Evolutionary conservation across 2,329 filamentous ascomycete genomes (phyloP).

Genomic region (Penicillium sp.): DNA sequence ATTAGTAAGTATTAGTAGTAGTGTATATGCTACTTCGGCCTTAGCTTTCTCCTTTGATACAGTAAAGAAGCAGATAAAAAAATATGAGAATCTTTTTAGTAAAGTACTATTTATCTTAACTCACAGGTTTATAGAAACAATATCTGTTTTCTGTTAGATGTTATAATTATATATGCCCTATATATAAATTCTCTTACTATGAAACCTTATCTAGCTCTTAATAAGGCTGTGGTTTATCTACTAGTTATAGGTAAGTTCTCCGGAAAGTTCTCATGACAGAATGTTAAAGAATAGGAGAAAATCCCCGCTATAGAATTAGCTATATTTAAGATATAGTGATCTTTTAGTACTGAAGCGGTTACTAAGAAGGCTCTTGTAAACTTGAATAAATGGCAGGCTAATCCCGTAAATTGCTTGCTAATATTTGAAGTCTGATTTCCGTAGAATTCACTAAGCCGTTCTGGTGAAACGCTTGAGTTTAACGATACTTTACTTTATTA

Average conservation of each 20-base stretch:
- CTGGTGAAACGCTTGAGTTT: too few species aligned
- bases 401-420: neutral
- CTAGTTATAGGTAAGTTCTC: constrained; percentile 2
- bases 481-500: too few species aligned
- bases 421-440: neutral
- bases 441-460: neutral
- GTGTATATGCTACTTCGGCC: constrained; percentile 6
- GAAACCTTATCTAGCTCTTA: constrained; percentile 4
- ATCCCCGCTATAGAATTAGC: neutral
- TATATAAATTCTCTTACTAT: neutral
- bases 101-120: neutral
- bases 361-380: neutral
- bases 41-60: constrained; percentile 9
- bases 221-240: constrained; percentile 5
- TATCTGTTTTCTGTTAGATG: constrained; percentile 4
- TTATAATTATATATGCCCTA: constrained; percentile 4
- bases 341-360: constrained; percentile 6
- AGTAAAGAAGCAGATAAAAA: constrained; percentile 9
- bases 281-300: constrained; percentile 1
- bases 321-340: neutral
- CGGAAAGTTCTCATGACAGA: neutral
- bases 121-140: constrained; percentile 7
- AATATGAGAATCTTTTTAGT: constrained; percentile 2
- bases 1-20: constrained; percentile 11
- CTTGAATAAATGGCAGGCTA: constrained; percentile 2